phyloP scores from a whole-genome alignment of 345 rosid species.

The Geranium rotundifolium region DNA sequence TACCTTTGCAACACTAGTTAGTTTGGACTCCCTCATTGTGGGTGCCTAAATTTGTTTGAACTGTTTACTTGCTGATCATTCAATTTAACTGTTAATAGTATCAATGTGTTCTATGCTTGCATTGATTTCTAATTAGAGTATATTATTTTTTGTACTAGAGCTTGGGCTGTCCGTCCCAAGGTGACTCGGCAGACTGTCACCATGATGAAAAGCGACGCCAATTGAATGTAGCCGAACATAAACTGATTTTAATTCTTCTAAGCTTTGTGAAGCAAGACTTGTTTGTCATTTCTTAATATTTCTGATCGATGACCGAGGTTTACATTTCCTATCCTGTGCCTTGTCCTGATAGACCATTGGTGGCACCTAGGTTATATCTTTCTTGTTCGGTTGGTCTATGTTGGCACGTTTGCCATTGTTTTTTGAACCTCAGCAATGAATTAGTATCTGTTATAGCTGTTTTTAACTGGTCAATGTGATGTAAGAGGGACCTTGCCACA shows the following conservation, averaged over 20 bases:
- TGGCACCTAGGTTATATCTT: neutral
- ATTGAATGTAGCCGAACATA: neutral
- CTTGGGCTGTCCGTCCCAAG: constrained; percentile 81
- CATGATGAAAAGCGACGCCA: too few species aligned
- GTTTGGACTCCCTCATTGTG: neutral
- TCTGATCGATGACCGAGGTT: neutral
- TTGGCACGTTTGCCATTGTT: too few species aligned
- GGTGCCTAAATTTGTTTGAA: neutral
- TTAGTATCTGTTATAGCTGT: neutral
- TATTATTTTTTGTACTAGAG: constrained; percentile 37
- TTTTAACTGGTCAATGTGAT: too few species aligned
- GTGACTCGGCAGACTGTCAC: constrained; percentile 28
- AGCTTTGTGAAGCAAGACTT: neutral
- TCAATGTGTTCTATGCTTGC: neutral
- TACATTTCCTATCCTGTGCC: neutral
- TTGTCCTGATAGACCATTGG: too few species aligned
- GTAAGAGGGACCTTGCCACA: too few species aligned
- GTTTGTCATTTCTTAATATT: neutral
- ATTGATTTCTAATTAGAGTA: constrained; percentile 16
- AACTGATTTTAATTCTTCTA: neutral
- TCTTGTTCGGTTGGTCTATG: neutral
- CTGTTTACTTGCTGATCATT: neutral
- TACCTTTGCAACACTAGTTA: neutral
- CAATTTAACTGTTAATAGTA: neutral
- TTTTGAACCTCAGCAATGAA: too few species aligned